Evolutionary conservation across 2,329 filamentous ascomycete species (phyloP).

Genomic region (Amauroascus verrucosus): DNA sequence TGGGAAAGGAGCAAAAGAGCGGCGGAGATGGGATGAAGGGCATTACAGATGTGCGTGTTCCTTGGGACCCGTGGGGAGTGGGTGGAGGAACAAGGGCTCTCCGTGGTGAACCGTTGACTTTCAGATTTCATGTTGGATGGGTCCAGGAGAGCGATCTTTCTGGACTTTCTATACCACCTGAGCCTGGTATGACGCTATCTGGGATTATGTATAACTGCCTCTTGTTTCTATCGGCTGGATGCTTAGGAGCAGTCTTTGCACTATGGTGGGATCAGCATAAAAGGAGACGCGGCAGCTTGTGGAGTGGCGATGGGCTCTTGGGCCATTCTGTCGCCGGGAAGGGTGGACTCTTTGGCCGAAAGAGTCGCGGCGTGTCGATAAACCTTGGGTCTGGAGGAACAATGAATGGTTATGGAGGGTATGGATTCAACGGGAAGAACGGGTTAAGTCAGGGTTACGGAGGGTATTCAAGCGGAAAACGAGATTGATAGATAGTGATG

Average conservation of each 20-base stretch:
- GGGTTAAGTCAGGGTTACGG: slow-evolving; percentile 20
- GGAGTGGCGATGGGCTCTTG: slow-evolving; percentile 40
- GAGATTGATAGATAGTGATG: slow-evolving; percentile 26
- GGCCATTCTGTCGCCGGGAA: slow-evolving; percentile 19
- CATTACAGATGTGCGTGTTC: slow-evolving; percentile 28
- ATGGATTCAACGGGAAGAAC: slow-evolving; percentile 35
- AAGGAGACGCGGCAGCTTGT: slow-evolving; percentile 21
- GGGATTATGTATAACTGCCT: slow-evolving; percentile 19
- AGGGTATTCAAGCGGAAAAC: slow-evolving; percentile 34
- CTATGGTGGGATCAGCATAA: slow-evolving; percentile 31
- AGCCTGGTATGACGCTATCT: background rate
- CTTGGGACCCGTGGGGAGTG: slow-evolving; percentile 36
- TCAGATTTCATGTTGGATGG: slow-evolving; percentile 77
- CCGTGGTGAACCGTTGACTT: slow-evolving; percentile 73
- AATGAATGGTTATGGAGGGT: slow-evolving; percentile 48
- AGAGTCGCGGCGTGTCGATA: slow-evolving; percentile 43
- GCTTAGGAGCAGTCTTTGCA: slow-evolving; percentile 28
- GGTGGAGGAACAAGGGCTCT: slow-evolving; percentile 55
- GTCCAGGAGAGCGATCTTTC: slow-evolving; percentile 33
- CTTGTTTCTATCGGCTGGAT: slow-evolving; percentile 28
- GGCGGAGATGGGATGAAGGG: slow-evolving; percentile 38
- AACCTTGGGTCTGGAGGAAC: slow-evolving; percentile 39
- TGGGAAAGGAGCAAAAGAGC: slow-evolving; percentile 14
- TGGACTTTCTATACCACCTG: slow-evolving; percentile 24
- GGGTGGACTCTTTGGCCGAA: slow-evolving; percentile 34